Base-by-base conservation (phyloP, 352 stramenopile species). In the Paralagenidium karlingii region DNA sequence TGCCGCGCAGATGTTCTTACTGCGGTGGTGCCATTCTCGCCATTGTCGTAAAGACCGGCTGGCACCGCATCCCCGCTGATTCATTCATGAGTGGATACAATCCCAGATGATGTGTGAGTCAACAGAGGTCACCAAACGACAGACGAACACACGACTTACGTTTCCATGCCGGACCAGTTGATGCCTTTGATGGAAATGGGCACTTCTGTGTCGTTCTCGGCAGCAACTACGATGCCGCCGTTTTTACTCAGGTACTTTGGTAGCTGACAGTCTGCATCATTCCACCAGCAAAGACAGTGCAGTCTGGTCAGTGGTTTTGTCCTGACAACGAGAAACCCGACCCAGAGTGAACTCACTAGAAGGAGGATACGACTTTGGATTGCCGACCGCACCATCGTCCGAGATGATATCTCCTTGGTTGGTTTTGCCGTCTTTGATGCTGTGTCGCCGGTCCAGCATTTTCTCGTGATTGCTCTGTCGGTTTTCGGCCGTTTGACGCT, bases 291-390 rank as follows among this genome's bases (percentile, higher is more conserved):
- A n/a, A n/a, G n/a, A n/a, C n/a, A n/a, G n/a, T n/a, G n/a, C n/a
- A n/a, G n/a, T n/a, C n/a, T n/a, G n/a, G n/a, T n/a, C n/a, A 61
- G 10, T 27, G n/a, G 8, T 28, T 34, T 37, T 12, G 24, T n/a
- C 9, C 16, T 5, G 13, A 6, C 12, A 3, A 24, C 21, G 34
- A 13, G 22, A 55, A 24, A 58, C 37, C 3, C 16, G 7, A n/a
- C 6, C 7, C 6, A n/a, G 16, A 24, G 20, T 10, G 0, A 29
- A 58, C 38, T 22, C 29, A 53, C 45, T 40, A 19, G 44, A 63
- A 3, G 38, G 2, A 5, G 67, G 63, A 32, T 81, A 81, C 26
- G 53, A 53, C 34, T 69, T 66, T 1, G 67, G 67, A 43, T 81
- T 81, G 8, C 67, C 67, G n/a, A 68, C 51, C 24, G 62, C 45